phyloP scores from a whole-genome alignment of 345 rosid genomes.

The Mercurialis annua region DNA sequence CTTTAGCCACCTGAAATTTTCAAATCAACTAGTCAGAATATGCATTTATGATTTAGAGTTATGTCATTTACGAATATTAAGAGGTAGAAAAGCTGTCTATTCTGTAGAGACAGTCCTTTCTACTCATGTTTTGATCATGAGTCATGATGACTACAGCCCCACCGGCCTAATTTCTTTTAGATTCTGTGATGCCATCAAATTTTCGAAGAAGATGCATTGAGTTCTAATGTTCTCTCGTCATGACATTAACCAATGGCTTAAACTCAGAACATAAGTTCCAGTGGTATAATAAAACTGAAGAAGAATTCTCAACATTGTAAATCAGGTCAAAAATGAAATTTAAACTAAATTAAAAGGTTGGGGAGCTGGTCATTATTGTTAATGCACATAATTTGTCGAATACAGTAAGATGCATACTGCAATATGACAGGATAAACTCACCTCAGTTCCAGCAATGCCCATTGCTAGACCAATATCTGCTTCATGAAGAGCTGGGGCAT shows the following conservation, averaged over 20 bases:
- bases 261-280: neutral
- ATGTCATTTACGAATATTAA: neutral
- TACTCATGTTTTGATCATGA: neutral
- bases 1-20: constrained; percentile 80
- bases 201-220: neutral
- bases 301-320: neutral
- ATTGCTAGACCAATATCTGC: constrained; percentile 96
- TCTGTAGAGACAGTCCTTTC: neutral
- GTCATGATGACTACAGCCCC: neutral
- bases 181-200: neutral
- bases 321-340: neutral
- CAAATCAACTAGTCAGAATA: constrained; percentile 14
- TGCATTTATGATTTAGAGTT: neutral
- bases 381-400: neutral
- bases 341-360: too few species aligned
- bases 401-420: neutral
- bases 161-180: neutral
- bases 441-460: constrained; percentile 99
- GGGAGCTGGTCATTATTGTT: neutral
- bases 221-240: neutral
- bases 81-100: neutral
- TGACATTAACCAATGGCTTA: neutral
- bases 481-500: constrained; percentile 96
- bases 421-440: constrained; percentile 16
- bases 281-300: neutral